Evolutionary conservation across 1,284 basidiomycete species (phyloP), one percentile per base, ranked within the genome.

Genomic region (Crepidotus sp.): DNA sequence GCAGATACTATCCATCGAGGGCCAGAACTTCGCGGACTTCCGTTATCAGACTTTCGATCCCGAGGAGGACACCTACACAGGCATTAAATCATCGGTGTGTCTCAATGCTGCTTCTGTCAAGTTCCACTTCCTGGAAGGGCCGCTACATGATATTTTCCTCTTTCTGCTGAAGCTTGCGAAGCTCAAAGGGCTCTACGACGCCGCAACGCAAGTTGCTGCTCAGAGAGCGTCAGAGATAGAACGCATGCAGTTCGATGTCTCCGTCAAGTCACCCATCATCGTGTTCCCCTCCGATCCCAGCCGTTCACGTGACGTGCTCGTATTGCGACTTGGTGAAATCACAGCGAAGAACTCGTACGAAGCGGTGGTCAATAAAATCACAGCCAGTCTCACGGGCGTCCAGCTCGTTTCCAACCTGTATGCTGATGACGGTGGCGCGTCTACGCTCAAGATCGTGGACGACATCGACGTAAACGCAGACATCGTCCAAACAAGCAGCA

Each of bases 21-120:
- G 94, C 29, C 80, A 92, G 55, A 89, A 98, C 61, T 80, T 98
- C 36, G 95, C 93, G 18, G 89, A 97, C 61, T 93, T 99, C 67
- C 80, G 77, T 43, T 98, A 98, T 63, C 86, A 97, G 64, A 98
- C 93, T 0, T 95, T 83, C 63, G 88, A 95, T 61, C 76, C 86
- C 11, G 62, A 70, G 17, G 75, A 76, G 41, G 68, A 76, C 25
- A 70, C 72, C 1, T 88, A 90, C 61, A 72, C 75, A 2, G 91
- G 91, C 27, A 77, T 95, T 65, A 93, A 94, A 62, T 93, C 93
- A 3, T 80, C 83, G 4, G 70, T 99, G 46, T 77, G 78, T 52
- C 74, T 99, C 44, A 77, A 83, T 22, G 83, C 90, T n/a, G 95
- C 90, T 4, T 97, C 96, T 1, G 72, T 98, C 58, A 90, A 86